Evolutionary conservation across 1,139 yeast species (phyloP).

Genomic region (Candida buenavistaensis): DNA sequence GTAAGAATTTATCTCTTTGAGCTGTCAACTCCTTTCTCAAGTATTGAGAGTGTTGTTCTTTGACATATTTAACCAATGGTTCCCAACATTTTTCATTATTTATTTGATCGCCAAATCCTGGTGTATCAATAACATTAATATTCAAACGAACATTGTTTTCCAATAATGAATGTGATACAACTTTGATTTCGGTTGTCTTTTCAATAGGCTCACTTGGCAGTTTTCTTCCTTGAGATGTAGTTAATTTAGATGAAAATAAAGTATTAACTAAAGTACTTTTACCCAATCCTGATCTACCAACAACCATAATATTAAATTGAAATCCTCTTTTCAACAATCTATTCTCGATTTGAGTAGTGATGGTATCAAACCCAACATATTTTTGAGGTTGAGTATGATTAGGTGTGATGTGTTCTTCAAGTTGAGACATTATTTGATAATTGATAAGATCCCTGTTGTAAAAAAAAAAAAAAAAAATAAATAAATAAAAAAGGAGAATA

Average conservation of each 20-base stretch:
- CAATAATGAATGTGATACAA: slow-evolving; percentile 62
- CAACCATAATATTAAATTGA: slow-evolving; percentile 91
- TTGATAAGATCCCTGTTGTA: too few species aligned
- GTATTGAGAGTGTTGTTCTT: slow-evolving; percentile 93
- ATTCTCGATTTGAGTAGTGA: slow-evolving; percentile 92
- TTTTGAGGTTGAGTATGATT: slow-evolving; percentile 35
- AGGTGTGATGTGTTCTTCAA: slow-evolving; percentile 7
- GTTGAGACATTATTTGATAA: too few species aligned
- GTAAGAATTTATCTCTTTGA: slow-evolving; percentile 79
- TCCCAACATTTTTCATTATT: slow-evolving; percentile 98
- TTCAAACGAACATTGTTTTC: slow-evolving; percentile 89
- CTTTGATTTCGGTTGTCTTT: slow-evolving; percentile 85
- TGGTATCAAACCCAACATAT: slow-evolving; percentile 95
- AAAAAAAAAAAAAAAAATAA: too few species aligned
- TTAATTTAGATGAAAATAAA: slow-evolving; percentile 78
- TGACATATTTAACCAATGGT: slow-evolving; percentile 90
- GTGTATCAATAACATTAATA: slow-evolving; percentile 89
- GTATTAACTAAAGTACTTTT: slow-evolving; percentile 91
- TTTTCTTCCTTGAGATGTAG: slow-evolving; percentile 71
- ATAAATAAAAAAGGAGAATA: too few species aligned
- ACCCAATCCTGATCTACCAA: slow-evolving; percentile 93
- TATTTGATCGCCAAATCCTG: slow-evolving; percentile 97
- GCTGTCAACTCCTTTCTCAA: slow-evolving; percentile 96
- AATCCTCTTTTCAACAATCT: slow-evolving; percentile 90
- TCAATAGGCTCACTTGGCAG: slow-evolving; percentile 69